Evolutionary conservation across 257 asterid species (phyloP).

Genomic region (Solanum pennellii): DNA sequence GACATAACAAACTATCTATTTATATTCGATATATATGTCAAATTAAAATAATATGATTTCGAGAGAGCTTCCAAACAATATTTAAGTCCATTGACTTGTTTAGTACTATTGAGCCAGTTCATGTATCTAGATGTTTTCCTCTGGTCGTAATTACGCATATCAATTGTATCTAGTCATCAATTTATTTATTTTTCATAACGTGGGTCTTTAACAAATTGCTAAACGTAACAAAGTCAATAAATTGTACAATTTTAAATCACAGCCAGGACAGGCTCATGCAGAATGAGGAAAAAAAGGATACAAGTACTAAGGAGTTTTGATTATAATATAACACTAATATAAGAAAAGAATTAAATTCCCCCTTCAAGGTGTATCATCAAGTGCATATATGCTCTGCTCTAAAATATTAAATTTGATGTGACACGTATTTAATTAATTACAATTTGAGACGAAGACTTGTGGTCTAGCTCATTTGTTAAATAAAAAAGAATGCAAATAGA

Average conservation of each 20-base stretch:
- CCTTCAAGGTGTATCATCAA: not conserved
- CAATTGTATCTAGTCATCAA: not conserved
- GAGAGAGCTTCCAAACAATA: not conserved
- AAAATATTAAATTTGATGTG: not conserved
- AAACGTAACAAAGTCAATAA: not conserved
- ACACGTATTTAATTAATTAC: not conserved
- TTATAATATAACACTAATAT: not conserved
- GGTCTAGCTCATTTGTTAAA: not conserved
- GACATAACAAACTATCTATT: not conserved
- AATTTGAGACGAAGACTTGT: not conserved
- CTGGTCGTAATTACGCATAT: not conserved
- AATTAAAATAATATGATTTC: not conserved
- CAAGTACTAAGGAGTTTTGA: not conserved
- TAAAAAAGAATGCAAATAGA: not conserved
- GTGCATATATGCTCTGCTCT: not conserved
- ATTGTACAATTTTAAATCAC: not conserved
- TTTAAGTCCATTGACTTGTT: not conserved
- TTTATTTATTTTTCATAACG: not conserved
- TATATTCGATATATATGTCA: no score
- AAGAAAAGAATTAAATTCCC: not conserved
- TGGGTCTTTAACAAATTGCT: not conserved
- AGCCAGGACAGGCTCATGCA: not conserved
- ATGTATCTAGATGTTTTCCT: not conserved
- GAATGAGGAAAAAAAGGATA: not conserved
- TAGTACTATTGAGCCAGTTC: not conserved